Evolutionary conservation across 2,329 filamentous ascomycete genomes (phyloP).

Genomic region (Cercospora brassicicola): DNA sequence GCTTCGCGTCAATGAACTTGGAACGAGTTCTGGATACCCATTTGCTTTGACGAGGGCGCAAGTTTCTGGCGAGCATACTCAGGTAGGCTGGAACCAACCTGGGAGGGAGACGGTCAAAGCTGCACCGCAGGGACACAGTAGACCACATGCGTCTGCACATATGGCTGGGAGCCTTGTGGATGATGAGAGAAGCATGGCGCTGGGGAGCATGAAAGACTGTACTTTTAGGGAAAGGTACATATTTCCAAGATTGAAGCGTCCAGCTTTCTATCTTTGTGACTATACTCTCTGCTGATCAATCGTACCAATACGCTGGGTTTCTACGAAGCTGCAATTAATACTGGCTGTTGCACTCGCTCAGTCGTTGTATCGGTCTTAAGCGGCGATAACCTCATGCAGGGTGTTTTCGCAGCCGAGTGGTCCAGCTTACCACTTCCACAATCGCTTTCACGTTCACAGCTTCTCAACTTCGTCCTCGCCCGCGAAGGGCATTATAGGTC

Average conservation of each 20-base stretch:
- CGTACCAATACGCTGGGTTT: not conserved
- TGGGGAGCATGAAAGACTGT: not conserved
- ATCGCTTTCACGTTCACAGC: not conserved
- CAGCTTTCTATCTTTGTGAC: not conserved
- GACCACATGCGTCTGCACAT: constrained; percentile 1
- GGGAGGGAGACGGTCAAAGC: not conserved
- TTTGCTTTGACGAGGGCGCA: constrained; percentile 19
- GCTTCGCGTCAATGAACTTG: constrained; percentile 5
- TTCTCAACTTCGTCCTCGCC: not conserved
- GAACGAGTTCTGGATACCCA: constrained; percentile 25
- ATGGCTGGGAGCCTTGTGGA: not conserved
- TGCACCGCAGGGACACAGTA: not conserved
- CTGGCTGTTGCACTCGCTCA: not conserved
- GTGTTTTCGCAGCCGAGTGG: not conserved
- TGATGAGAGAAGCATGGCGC: not conserved
- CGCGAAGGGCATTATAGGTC: not conserved
- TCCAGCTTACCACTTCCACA: not conserved
- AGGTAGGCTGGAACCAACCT: not conserved
- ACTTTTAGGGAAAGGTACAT: not conserved
- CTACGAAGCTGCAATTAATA: not conserved
- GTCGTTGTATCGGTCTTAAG: not conserved
- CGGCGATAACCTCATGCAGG: constrained; percentile 9
- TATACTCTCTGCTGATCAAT: not conserved
- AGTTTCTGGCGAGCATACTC: not conserved
- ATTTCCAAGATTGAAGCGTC: not conserved